Conservation (phyloP, 805 yeast species). For the Hermanozyma aechmeae region DNA sequence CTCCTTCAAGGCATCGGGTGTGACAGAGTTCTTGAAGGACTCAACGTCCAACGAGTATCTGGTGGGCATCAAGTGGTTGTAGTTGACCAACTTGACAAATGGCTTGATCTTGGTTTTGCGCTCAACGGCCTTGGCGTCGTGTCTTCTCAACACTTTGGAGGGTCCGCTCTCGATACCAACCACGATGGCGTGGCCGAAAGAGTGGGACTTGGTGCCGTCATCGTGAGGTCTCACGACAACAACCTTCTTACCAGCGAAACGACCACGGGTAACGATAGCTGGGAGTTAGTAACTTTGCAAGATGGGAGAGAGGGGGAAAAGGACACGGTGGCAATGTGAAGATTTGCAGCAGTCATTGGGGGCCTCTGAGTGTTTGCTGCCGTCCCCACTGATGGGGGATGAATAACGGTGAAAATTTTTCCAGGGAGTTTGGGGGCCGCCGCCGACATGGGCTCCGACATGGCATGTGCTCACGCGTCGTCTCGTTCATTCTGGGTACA, state of each 20-base stretch:
- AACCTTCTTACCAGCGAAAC: slow-evolving; percentile 99
- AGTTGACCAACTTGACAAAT: slow-evolving; percentile 97
- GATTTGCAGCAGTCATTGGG: too few relatives aligned
- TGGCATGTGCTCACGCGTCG: too few relatives aligned
- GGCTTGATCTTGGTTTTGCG: slow-evolving; percentile 98
- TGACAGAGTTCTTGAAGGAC: slow-evolving; percentile 81
- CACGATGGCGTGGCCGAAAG: slow-evolving; percentile 98
- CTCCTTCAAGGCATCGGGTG: slow-evolving; percentile 92
- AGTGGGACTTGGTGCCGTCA: slow-evolving; percentile 97
- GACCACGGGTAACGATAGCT: slow-evolving; percentile 99
- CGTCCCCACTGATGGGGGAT: too few relatives aligned
- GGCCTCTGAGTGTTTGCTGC: too few relatives aligned
- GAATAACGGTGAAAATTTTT: too few relatives aligned
- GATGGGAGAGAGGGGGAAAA: too few relatives aligned
- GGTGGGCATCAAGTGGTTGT: slow-evolving; percentile 99
- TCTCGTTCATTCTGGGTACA: slow-evolving; percentile 41
- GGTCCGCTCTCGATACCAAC: slow-evolving; percentile 99
- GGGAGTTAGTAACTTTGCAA: too few relatives aligned
- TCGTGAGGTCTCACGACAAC: slow-evolving; percentile 97
- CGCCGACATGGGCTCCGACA: too few relatives aligned
- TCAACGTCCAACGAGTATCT: slow-evolving; percentile 98
- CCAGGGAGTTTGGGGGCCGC: too few relatives aligned
- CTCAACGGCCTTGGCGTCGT: slow-evolving; percentile 93
- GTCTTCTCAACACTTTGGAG: slow-evolving; percentile 88
- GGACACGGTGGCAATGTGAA: too few relatives aligned